These are phyloP conservation scores for Candida sanyiensis DNA, from an alignment of 805 yeast genomes.

Conservation along the genomic window DNA sequence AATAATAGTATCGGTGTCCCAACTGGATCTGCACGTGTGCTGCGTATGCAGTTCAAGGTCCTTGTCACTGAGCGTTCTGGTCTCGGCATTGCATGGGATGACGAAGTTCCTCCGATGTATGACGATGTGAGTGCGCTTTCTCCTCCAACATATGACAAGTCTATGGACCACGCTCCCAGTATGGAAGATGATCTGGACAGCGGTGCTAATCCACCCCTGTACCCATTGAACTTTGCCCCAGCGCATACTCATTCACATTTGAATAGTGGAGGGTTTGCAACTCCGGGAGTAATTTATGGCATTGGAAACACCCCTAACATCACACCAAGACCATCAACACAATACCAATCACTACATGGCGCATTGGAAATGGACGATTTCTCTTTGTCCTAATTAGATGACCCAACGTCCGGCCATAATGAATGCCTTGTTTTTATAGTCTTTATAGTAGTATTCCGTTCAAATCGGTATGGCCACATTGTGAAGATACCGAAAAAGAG, in stretches of 20 bases:
- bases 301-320: constrained; percentile 38
- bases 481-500: too few species aligned
- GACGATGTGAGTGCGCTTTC: constrained; percentile 75
- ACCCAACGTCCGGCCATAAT: too few species aligned
- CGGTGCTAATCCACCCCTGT: constrained; percentile 23
- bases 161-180: constrained; percentile 13
- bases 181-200: constrained; percentile 11
- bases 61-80: constrained; percentile 86
- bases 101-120: constrained; percentile 97
- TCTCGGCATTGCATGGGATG: constrained; percentile 96
- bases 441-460: too few species aligned
- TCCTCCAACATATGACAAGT: constrained; percentile 72
- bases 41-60: constrained; percentile 91
- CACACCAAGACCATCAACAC: constrained; percentile 25
- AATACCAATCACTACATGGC: constrained; percentile 22
- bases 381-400: constrained; percentile 11
- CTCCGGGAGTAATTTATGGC: constrained; percentile 38
- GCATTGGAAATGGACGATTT: constrained; percentile 23
- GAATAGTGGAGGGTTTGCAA: constrained; percentile 20
- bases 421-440: too few species aligned
- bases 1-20: constrained; percentile 51
- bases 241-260: constrained; percentile 24
- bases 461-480: constrained; percentile 1
- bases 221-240: constrained; percentile 22
- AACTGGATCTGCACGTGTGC: constrained; percentile 92